Evolutionary conservation across 306 rosid genomes (phyloP).

Genomic region (Cucumis melo): DNA sequence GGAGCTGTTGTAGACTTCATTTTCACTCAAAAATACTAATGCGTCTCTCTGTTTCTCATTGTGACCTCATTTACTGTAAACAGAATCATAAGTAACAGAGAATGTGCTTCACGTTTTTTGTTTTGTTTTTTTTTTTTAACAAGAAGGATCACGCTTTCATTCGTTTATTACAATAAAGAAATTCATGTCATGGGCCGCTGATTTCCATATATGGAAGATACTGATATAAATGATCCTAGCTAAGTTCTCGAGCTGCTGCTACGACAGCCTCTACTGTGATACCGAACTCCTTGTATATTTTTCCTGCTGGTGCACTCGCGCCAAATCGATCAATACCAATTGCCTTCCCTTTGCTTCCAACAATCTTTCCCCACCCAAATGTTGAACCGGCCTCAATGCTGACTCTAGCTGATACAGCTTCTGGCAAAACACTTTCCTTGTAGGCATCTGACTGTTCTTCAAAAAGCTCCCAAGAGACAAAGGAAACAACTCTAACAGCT

Average conservation of each 20-base stretch:
- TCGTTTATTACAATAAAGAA: background rate
- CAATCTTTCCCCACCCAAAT: conserved; percentile 83
- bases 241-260: conserved; percentile 68
- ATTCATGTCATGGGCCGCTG: background rate
- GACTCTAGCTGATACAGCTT: conserved; percentile 79
- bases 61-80: background rate
- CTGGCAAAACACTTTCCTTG: conserved; percentile 92
- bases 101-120: background rate
- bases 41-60: conserved; percentile 6
- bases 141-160: background rate
- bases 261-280: conserved; percentile 83
- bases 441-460: conserved; percentile 74
- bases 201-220: background rate
- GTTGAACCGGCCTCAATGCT: conserved; percentile 97
- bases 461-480: conserved; percentile 89
- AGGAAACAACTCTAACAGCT: conserved; percentile 79
- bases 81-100: conserved; percentile 2
- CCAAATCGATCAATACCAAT: conserved; percentile 89
- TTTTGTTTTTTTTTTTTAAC: background rate
- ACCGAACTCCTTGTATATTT: conserved; percentile 78
- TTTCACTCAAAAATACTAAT: conserved; percentile 3
- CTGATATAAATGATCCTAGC: conserved; percentile 3
- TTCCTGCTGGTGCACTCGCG: conserved; percentile 96
- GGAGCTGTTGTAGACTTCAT: background rate
- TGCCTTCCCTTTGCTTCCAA: conserved; percentile 78